These are phyloP conservation scores for Akebia trifoliata DNA, from an alignment of 164 flowering plant species.

Conservation along the genomic window DNA sequence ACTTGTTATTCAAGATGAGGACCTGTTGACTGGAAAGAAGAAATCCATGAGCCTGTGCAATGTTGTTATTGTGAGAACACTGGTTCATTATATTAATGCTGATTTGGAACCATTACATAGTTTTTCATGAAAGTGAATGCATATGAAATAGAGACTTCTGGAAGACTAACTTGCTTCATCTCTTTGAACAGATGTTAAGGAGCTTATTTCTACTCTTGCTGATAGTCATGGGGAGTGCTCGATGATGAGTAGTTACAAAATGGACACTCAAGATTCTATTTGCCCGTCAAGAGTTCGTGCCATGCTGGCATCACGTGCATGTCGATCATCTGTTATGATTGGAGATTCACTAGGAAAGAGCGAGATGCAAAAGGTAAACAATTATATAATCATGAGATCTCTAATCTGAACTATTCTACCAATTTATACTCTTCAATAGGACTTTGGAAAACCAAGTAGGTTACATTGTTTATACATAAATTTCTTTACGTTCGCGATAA, in stretches of 20 bases:
- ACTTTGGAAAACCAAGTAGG: too few relatives aligned
- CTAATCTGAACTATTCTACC: too few relatives aligned
- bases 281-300: constrained; percentile 95
- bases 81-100: too few relatives aligned
- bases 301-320: constrained; percentile 98
- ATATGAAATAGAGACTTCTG: background rate
- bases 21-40: background rate
- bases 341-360: constrained; percentile 84
- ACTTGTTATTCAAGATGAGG: too few relatives aligned
- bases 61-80: too few relatives aligned
- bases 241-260: constrained; percentile 61
- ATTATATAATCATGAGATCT: too few relatives aligned
- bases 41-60: background rate
- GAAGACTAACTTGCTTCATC: background rate
- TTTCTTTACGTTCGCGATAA: too few relatives aligned
- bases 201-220: constrained; percentile 79
- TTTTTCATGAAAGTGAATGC: background rate
- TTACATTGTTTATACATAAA: too few relatives aligned
- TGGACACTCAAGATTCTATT: constrained; percentile 67
- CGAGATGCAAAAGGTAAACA: constrained; percentile 82
- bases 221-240: constrained; percentile 90
- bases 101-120: background rate
- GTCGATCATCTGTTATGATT: constrained; percentile 86
- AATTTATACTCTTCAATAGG: too few relatives aligned
- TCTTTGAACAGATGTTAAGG: constrained; percentile 70